Percentiles rank a stretch among this genome's conserved stretches.
Evolutionary conservation across 1,284 basidiomycete genomes (phyloP).

Genomic region (Ganoderma meredithae): DNA sequence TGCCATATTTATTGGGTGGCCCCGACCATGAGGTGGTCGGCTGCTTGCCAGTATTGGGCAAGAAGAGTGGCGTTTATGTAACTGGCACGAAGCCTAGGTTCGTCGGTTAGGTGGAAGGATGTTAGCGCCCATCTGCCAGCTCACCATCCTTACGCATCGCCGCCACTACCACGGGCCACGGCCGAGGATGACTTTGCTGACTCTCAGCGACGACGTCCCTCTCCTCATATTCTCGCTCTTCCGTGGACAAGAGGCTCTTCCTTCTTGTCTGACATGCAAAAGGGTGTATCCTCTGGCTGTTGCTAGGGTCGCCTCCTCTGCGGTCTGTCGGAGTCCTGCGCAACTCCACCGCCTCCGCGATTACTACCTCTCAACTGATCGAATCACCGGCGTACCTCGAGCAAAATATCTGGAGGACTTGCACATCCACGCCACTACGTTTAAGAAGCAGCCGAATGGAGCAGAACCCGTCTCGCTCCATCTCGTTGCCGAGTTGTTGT

Average conservation of each 20-base stretch:
- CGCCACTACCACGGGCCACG: background rate
- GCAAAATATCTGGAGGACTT: conserved; percentile 9
- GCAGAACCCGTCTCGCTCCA: conserved; percentile 14
- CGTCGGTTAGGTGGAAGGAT: no score
- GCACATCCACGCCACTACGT: background rate
- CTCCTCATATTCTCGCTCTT: conserved; percentile 18
- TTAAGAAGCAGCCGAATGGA: conserved; percentile 6
- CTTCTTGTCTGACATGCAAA: conserved; percentile 19
- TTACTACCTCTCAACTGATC: background rate
- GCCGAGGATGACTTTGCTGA: conserved; percentile 17
- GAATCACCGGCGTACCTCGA: background rate
- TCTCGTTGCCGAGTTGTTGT: conserved; percentile 22
- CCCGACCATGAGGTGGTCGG: no score
- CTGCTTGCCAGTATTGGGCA: no score
- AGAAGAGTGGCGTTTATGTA: no score
- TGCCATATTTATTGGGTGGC: background rate
- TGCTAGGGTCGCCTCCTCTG: conserved; percentile 11
- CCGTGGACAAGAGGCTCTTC: conserved; percentile 15
- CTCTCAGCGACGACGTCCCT: conserved; percentile 23
- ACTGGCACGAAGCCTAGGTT: background rate
- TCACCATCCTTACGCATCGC: background rate
- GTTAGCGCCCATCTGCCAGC: background rate
- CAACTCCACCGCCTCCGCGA: conserved; percentile 3
- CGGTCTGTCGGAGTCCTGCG: background rate
- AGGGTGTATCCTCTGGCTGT: conserved; percentile 13